Base-by-base conservation (phyloP, 2,329 filamentous ascomycete species). In the Didymella glomerata region DNA sequence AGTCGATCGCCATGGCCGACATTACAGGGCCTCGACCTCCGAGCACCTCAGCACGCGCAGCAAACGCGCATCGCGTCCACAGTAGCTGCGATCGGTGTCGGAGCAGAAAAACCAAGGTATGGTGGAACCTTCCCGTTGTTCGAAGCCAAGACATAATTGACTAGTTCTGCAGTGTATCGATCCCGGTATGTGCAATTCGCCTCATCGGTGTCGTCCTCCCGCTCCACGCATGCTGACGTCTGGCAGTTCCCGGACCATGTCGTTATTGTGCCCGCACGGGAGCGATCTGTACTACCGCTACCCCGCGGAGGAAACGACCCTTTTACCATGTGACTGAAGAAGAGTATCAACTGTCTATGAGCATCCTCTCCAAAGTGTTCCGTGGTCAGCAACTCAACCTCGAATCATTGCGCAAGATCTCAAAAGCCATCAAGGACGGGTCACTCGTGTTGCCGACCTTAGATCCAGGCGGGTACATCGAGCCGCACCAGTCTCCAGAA, bases 251-350 rank as follows among this genome's bases (percentile, higher is more conserved):
- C 32, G 75, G 75, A 18, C 75, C 75, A 56, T 77, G 75, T 62
- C 71, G 72, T 46, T 77, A 77, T 55, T 77, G 75, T 57, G 73
- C 74, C 11, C 71, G 74, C 47, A 77, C 72, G 44, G 74, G 74
- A 42, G 71, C 74, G 8, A 58, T 66, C 6, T 77, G 75, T 56
- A 70, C 72, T 46, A 76, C 74, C 16, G 74, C 72, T 44, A 76
- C 73, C 24, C 74, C 74, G 44, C 68, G 75, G 42, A 62, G 73
- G 32, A 77, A 77, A 53, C 66, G 75, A 10, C 75, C 75, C 7
- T 77, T 76, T 59, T 77, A 77, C 57, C 75, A 77, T 70, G 75
- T 77, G 24, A 77, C 75, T 24, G 75, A 77, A 54, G 75, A 77
- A 48, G 75, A 77, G 55, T 77, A 77, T 38, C 73, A 76, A 51